Conservation (phyloP, 2,329 filamentous ascomycete genomes). For the Penicillium sp. region DNA sequence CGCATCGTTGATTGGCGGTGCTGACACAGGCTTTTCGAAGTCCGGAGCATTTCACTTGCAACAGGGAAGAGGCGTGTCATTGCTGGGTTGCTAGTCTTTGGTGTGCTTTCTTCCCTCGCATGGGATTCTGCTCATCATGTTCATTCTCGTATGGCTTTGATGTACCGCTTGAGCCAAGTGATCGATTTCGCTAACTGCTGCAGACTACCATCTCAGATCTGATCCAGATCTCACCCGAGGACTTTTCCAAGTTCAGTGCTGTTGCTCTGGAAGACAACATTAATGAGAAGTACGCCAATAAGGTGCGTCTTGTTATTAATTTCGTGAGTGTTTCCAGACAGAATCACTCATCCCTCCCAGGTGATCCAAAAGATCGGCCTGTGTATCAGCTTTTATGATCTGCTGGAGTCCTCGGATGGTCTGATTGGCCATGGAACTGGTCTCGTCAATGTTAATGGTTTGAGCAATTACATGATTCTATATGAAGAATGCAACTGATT, state of each 20-base stretch:
- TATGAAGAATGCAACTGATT: constrained; percentile 3
- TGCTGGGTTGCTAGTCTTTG: neutral
- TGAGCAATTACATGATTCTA: neutral
- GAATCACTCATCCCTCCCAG: constrained; percentile 35
- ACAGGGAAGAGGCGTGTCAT: no score
- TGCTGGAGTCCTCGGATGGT: constrained; percentile 83
- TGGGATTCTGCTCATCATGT: constrained; percentile 34
- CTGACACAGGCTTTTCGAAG: constrained; percentile 7
- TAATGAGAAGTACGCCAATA: constrained; percentile 94
- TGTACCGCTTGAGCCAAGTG: constrained; percentile 4
- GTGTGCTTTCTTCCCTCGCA: no score
- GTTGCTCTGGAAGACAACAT: constrained; percentile 93
- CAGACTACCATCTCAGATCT: constrained; percentile 92
- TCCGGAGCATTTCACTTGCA: no score
- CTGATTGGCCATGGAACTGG: constrained; percentile 89
- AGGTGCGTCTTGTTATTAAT: constrained; percentile 45
- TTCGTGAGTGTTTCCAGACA: neutral
- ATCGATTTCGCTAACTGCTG: constrained; percentile 18
- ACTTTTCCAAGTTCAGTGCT: constrained; percentile 74
- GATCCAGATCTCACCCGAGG: constrained; percentile 82
- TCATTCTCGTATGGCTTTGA: constrained; percentile 44
- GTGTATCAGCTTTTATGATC: constrained; percentile 87
- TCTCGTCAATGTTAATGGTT: constrained; percentile 89
- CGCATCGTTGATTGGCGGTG: constrained; percentile 10
- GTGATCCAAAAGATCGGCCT: constrained; percentile 91